Percentiles rank a stretch among this genome's conserved stretches.
Conservation (phyloP, 164 flowering plant genomes). For the Vitis rotundifolia region DNA sequence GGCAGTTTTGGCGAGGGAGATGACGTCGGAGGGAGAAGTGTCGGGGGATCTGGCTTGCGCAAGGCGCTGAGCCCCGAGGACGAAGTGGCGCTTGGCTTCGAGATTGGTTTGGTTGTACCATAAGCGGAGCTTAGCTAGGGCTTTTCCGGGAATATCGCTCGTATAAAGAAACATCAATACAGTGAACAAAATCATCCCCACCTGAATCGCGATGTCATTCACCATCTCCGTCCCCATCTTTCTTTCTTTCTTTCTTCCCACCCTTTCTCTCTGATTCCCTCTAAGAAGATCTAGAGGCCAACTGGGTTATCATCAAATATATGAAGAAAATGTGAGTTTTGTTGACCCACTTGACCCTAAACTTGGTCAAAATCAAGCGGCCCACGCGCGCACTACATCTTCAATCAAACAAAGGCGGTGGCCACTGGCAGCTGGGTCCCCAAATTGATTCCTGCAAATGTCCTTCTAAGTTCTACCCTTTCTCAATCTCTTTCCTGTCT, state of each 20-base stretch:
- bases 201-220: slow-evolving; percentile 43
- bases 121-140: slow-evolving; percentile 38
- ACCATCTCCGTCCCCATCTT: slow-evolving; percentile 15
- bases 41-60: slow-evolving; percentile 58
- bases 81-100: slow-evolving; percentile 87
- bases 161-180: slow-evolving; percentile 44
- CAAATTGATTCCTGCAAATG: no score
- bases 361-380: no score
- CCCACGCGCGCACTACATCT: no score
- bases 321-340: no score
- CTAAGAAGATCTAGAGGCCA: no score
- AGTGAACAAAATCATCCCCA: slow-evolving; percentile 21
- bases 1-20: slow-evolving; percentile 56
- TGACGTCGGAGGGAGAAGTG: slow-evolving; percentile 22
- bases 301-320: no score
- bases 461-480: no score
- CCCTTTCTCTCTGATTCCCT: no score
- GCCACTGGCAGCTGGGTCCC: no score
- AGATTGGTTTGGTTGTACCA: slow-evolving; percentile 32
- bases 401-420: no score
- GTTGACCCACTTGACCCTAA: no score
- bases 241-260: not conserved
- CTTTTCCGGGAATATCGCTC: slow-evolving; percentile 51
- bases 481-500: no score
- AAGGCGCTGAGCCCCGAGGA: slow-evolving; percentile 78